Evolutionary conservation across 371 early-diverging fungal genomes (phyloP).

Genomic region (Apophysomyces sp.): DNA sequence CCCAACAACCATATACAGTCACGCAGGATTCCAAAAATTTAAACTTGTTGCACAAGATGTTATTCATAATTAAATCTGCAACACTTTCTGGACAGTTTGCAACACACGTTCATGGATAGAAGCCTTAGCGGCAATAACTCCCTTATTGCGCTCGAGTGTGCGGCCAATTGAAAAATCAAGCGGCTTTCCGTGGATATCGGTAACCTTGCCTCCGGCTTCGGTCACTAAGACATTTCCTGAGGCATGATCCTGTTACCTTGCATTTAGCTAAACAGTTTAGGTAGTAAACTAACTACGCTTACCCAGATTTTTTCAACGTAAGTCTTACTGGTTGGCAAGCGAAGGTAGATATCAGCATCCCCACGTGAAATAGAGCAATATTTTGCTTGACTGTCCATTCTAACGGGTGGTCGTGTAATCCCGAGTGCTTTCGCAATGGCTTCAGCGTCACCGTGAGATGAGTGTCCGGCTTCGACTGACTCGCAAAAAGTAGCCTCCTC

Average conservation of each 20-base stretch:
- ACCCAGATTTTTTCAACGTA: slow-evolving; percentile 98
- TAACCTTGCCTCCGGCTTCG: slow-evolving; percentile 94
- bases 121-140: slow-evolving; percentile 83
- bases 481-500: slow-evolving; percentile 85
- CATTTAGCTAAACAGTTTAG: too few relatives aligned
- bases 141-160: slow-evolving; percentile 80
- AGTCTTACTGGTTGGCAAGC: slow-evolving; percentile 74
- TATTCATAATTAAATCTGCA: slow-evolving; percentile 29
- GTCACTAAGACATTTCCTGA: slow-evolving; percentile 84
- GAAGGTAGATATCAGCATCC: slow-evolving; percentile 88
- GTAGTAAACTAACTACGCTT: slow-evolving; percentile 18
- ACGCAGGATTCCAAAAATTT: too few relatives aligned
- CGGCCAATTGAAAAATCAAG: slow-evolving; percentile 91
- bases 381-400: slow-evolving; percentile 96
- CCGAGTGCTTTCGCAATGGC: slow-evolving; percentile 73
- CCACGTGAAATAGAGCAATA: slow-evolving; percentile 86
- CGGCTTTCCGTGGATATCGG: slow-evolving; percentile 81
- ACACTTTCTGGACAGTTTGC: slow-evolving; percentile 64
- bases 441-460: slow-evolving; percentile 79
- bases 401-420: slow-evolving; percentile 73
- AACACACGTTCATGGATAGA: slow-evolving; percentile 65
- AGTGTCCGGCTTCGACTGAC: slow-evolving; percentile 95
- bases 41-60: background rate
- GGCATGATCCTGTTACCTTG: slow-evolving; percentile 82
- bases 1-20: too few relatives aligned